These are phyloP conservation scores for Emericellopsis terricola DNA, from an alignment of 495 filamentous ascomycete species.

Conservation along the genomic window DNA sequence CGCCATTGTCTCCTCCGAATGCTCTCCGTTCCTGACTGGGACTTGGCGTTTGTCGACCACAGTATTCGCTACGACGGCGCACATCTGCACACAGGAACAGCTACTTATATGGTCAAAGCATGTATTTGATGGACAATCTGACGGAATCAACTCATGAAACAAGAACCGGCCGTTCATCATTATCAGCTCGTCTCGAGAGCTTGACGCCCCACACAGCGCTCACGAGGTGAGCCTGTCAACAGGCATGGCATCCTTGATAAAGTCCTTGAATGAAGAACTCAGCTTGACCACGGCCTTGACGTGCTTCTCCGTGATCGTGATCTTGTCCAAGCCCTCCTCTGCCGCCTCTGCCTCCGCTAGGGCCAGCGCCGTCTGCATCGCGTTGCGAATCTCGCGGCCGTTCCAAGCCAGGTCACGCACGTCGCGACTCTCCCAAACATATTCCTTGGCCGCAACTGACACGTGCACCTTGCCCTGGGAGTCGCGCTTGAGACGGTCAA, in stretches of 20 bases:
- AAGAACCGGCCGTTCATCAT: too few relatives aligned
- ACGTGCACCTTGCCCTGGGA: conserved; percentile 14
- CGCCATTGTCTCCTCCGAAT: too few relatives aligned
- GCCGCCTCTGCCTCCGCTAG: conserved; percentile 22
- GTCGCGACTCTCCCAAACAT: conserved; percentile 10
- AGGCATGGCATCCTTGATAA: neutral
- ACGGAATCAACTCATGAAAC: too few relatives aligned
- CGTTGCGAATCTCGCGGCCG: conserved; percentile 24
- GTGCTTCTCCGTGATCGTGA: conserved; percentile 16
- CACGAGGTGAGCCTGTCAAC: too few relatives aligned
- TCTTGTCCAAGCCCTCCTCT: conserved; percentile 11
- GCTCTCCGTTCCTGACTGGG: too few relatives aligned
- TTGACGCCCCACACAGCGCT: too few relatives aligned
- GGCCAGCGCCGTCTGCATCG: conserved; percentile 23
- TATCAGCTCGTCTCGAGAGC: too few relatives aligned
- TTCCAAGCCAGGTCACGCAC: conserved; percentile 17
- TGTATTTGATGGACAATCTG: too few relatives aligned
- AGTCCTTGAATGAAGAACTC: conserved; percentile 21
- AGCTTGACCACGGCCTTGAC: conserved; percentile 18
- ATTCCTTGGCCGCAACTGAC: conserved; percentile 11
- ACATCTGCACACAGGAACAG: too few relatives aligned
- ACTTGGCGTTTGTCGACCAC: too few relatives aligned
- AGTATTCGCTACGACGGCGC: too few relatives aligned
- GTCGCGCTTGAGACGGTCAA: conserved; percentile 17
- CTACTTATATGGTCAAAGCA: too few relatives aligned